Evolutionary conservation across 2,329 filamentous ascomycete species (phyloP), one percentile per base, ranked within the genome.

Genomic region (Chalara sp.): DNA sequence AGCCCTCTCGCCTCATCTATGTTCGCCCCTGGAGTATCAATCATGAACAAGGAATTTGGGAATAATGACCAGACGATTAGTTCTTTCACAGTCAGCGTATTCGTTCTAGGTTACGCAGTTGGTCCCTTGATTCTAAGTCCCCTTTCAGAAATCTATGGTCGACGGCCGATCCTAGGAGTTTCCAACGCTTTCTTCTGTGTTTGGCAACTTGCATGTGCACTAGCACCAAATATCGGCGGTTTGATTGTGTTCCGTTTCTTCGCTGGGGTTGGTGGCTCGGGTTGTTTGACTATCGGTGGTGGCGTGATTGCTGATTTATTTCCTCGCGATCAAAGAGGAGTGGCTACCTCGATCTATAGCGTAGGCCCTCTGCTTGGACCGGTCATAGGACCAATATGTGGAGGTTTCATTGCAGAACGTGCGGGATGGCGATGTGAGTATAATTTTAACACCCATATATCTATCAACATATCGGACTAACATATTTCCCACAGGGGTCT

Each of bases 161-260:
- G 83, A 4, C 66, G 79, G 3, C 65, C 72, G 1, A 63, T 87
- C 32, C 74, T 86, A 53, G 72, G 76, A 30, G 63, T 58, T 4
- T 76, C 80, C 51, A 87, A 81, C 55, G 61, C 74, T 4, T 70
- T 80, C 49, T 87, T 86, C 63, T 73, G 80, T 49, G 61, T 76
- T 1, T 86, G 80, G 68, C 79, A 79, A 41, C 74, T 87, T 55
- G 83, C 79, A 0, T 85, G 82, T 52, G 84, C 80, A 2, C 68
- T 86, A 6, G 73, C 81, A 0, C 76, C 77, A 1, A 73, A 70
- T 46, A 63, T 74, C 12, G 66, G 63, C 0, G 67, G 68, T 12
- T 61, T 74, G 8, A 66, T 76, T 39, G 63, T 62, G 1, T 77
- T 76, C 52, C 69, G 75, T 0, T 74, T 78, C 53, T 56, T 78